These are phyloP conservation scores for Tetrapisispora phaffii DNA, from an alignment of 805 yeast genomes.

Conservation along the genomic window DNA sequence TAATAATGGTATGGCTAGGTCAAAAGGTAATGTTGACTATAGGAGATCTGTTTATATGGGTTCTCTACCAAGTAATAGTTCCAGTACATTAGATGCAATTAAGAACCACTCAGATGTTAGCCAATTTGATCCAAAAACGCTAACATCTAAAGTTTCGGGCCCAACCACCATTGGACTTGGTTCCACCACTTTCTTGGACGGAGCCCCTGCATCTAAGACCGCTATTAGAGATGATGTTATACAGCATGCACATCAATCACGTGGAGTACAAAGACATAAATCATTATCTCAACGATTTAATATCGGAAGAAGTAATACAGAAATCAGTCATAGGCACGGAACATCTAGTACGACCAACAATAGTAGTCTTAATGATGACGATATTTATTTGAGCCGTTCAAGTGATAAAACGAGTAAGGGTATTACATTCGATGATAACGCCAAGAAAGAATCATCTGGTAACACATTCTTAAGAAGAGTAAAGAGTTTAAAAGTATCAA, in stretches of 20 bases:
- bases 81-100: conserved; percentile 33
- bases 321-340: not conserved
- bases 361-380: conserved; percentile 19
- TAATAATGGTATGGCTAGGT: conserved; percentile 35
- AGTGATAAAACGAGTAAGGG: not conserved
- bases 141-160: conserved; percentile 74
- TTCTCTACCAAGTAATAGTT: conserved; percentile 2
- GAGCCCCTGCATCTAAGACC: conserved; percentile 74
- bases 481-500: conserved; percentile 74
- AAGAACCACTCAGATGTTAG: conserved; percentile 41
- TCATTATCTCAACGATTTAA: conserved; percentile 61
- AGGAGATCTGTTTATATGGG: conserved; percentile 4
- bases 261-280: conserved; percentile 66
- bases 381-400: conserved; percentile 17
- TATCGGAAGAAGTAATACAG: conserved; percentile 2
- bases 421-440: conserved; percentile 19
- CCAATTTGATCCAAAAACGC: conserved; percentile 61
- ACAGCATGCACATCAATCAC: conserved; percentile 28
- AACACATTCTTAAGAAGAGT: conserved; percentile 72
- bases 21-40: conserved; percentile 3
- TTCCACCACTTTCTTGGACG: conserved; percentile 84
- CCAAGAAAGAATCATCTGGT: conserved; percentile 29
- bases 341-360: not conserved
- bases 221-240: conserved; percentile 34
- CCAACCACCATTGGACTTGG: conserved; percentile 82